phyloP scores from a whole-genome alignment of 495 filamentous ascomycete species.

The Glonium stellatum region DNA sequence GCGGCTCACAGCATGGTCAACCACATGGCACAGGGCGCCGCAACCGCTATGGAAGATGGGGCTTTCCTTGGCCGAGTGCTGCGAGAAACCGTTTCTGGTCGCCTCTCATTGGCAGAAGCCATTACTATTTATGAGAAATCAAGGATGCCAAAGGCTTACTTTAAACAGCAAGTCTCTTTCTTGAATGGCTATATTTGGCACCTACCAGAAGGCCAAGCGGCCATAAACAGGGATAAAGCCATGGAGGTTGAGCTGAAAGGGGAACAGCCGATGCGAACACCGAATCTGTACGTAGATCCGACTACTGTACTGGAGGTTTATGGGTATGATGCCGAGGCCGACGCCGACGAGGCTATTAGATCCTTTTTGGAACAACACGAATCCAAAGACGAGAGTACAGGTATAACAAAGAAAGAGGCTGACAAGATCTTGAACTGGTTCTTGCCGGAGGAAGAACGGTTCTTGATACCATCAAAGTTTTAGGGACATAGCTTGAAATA shows the following conservation, averaged over 20 bases:
- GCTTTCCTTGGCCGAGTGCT: constrained; percentile 23
- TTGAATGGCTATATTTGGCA: constrained; percentile 26
- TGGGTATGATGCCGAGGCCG: not conserved
- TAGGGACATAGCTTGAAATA: too few relatives aligned
- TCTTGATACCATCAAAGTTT: constrained; percentile 13
- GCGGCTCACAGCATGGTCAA: constrained; percentile 28
- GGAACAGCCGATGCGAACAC: not conserved
- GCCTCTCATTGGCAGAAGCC: not conserved
- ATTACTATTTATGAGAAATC: constrained; percentile 19
- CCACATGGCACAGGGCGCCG: constrained; percentile 31
- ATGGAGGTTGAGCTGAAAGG: too few relatives aligned
- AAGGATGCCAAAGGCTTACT: constrained; percentile 23
- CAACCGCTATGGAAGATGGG: constrained; percentile 30
- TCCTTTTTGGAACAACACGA: not conserved
- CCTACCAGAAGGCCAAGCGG: constrained; percentile 22
- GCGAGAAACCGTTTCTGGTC: constrained; percentile 4
- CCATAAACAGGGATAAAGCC: too few relatives aligned
- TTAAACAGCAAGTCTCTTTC: constrained; percentile 32
- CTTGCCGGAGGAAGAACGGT: constrained; percentile 19
- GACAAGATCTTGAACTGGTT: constrained; percentile 34
- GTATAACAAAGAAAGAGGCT: constrained; percentile 20
- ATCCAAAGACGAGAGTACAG: constrained; percentile 15
- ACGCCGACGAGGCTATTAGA: not conserved
- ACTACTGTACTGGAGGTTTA: not conserved
- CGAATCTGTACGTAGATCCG: not conserved